phyloP scores from a whole-genome alignment of 768 basidiomycete species.

The Leucosporidium creatinivorum region DNA sequence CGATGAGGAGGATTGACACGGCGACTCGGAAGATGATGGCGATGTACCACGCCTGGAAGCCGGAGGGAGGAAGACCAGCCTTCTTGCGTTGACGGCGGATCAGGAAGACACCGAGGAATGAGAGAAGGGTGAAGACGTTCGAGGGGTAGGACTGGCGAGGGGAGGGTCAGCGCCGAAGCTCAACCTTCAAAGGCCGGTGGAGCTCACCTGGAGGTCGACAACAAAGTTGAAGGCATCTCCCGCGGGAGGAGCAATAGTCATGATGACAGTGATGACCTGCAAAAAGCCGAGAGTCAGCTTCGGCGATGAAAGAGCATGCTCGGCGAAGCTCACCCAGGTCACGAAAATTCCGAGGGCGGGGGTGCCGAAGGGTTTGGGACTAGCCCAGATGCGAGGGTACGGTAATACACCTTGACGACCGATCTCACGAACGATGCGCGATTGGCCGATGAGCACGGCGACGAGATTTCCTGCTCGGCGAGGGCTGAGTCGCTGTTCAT shows the following conservation, averaged over 20 bases:
- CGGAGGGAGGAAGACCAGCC: neutral
- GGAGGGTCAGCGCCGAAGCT: too few species aligned
- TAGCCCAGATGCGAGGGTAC: constrained; percentile 58
- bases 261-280: constrained; percentile 52
- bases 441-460: constrained; percentile 41
- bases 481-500: too few species aligned
- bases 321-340: too few species aligned
- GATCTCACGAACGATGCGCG: constrained; percentile 51
- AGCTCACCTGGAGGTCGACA: constrained; percentile 48
- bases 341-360: constrained; percentile 58
- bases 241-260: constrained; percentile 55
- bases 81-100: neutral
- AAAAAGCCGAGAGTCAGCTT: too few species aligned
- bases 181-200: too few species aligned
- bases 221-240: constrained; percentile 70
- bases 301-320: too few species aligned
- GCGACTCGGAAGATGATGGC: neutral
- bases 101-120: constrained; percentile 10
- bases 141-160: constrained; percentile 34
- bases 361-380: constrained; percentile 62
- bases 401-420: constrained; percentile 53
- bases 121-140: constrained; percentile 36
- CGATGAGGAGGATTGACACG: constrained; percentile 39
- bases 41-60: neutral
- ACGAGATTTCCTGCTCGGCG: too few species aligned